Base-by-base conservation (phyloP, 2,329 filamentous ascomycete species). In the Diaporthe sp. region DNA sequence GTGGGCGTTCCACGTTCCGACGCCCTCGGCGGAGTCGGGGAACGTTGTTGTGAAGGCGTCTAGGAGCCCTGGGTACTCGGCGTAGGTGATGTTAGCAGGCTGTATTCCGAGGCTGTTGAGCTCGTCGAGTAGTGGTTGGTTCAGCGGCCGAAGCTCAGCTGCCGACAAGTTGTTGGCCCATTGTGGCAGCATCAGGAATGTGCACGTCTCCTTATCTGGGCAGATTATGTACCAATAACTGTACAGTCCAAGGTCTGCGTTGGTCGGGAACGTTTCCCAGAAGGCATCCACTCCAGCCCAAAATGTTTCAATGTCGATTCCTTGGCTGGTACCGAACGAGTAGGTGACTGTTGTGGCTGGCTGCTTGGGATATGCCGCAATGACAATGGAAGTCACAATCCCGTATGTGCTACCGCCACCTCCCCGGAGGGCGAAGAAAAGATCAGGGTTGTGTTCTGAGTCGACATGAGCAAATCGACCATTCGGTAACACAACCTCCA, bases 341-440 rank as follows among this genome's bases (percentile, higher is more conserved):
- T 80, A 82, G 6, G 78, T 80, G 74, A 82, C 67, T 42, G 76
- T 79, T 10, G 79, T 77, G 25, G 79, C 73, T 15, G 77, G 78
- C 20, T 78, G 77, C 44, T 78, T 78, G 42, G 80, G 78, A 67
- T 80, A 79, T 1, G 78, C 80, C 51, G 72, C 74, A 60, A 81
- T 71, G 8, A 77, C 60, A 10, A 81, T 75, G 25, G 79, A 84
- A 10, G 81, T 83, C 22, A 85, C 84, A 1, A 86, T 80, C 20
- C 84, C 84, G 75, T 81, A 85, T 1, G 84, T 86, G 74, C 82
- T 82, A 20, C 83, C 83, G 37, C 86, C 87, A 15, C 85, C 88
- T 31, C 88, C 88, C 20, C 85, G 82, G 42, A 90, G 81, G 4
- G 87, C 88, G 85, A 86, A 89, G 81, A 86, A 90, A 3, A 90